Conservation (phyloP, 2,329 filamentous ascomycete genomes). For the Myriosclerotinia duriaeana region DNA sequence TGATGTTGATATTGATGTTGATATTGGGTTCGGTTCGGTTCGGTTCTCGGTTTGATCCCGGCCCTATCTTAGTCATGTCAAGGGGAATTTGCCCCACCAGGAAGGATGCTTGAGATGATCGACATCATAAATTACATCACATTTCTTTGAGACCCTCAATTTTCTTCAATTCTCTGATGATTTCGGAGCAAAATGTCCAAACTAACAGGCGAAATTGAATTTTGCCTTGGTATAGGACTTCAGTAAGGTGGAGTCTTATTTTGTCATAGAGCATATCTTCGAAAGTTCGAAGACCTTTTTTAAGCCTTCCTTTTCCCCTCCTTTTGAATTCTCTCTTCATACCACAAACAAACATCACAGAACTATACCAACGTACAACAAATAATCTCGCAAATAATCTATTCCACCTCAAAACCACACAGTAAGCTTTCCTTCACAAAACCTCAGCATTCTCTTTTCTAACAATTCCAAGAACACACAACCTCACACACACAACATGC, state of each 20-base stretch:
- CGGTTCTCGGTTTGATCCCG: not conserved
- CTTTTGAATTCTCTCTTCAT: not conserved
- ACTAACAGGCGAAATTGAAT: not conserved
- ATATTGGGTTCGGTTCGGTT: not conserved
- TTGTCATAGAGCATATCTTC: constrained; percentile 19
- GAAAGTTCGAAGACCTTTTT: constrained; percentile 3
- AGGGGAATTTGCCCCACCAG: not conserved
- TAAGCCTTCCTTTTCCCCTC: not conserved
- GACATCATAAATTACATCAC: constrained; percentile 20
- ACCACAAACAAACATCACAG: constrained; percentile 7
- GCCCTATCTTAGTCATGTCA: constrained; percentile 4
- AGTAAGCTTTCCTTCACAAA: not conserved
- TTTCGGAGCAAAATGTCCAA: constrained; percentile 12
- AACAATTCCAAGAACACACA: constrained; percentile 3
- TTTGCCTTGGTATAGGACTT: constrained; percentile 13
- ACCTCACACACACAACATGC: constrained; percentile 28
- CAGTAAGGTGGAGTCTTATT: constrained; percentile 12
- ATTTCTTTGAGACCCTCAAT: not conserved
- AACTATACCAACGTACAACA: not conserved
- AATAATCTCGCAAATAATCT: not conserved
- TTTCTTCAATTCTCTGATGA: constrained; percentile 14
- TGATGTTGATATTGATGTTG: not conserved
- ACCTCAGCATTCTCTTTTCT: not conserved
- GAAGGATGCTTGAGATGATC: constrained; percentile 10
- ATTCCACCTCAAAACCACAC: not conserved